Conservation (phyloP, 345 rosid species). For the Eutrema japonicum region DNA sequence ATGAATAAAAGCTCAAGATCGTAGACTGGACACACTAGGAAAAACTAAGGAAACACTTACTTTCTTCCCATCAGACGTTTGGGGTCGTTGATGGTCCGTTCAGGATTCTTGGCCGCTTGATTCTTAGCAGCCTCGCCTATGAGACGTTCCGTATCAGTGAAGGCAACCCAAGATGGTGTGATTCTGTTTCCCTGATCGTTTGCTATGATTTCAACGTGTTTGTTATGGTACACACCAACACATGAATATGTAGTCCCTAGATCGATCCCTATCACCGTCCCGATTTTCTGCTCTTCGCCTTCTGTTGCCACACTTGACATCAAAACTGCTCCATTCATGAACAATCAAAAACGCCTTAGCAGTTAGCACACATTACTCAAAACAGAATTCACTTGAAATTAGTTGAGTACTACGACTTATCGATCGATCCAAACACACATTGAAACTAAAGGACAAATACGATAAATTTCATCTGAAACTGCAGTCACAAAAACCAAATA, state of each 20-base stretch:
- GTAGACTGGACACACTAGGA: background rate
- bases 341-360: background rate
- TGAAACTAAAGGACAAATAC: background rate
- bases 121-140: slow-evolving; percentile 73
- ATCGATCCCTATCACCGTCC: slow-evolving; percentile 66
- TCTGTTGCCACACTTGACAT: slow-evolving; percentile 41
- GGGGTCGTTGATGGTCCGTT: slow-evolving; percentile 55
- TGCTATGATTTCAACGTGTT: slow-evolving; percentile 61
- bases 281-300: slow-evolving; percentile 45
- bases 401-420: background rate
- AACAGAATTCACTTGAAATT: background rate
- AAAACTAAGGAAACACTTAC: slow-evolving; percentile 23
- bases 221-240: slow-evolving; percentile 55
- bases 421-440: background rate
- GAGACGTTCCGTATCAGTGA: slow-evolving; percentile 65
- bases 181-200: slow-evolving; percentile 72
- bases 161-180: slow-evolving; percentile 75
- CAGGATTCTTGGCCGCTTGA: slow-evolving; percentile 58
- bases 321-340: slow-evolving; percentile 36
- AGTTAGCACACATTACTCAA: background rate
- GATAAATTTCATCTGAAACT: background rate
- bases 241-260: slow-evolving; percentile 65
- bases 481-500: slow-evolving; percentile 37
- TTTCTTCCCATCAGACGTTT: slow-evolving; percentile 63
- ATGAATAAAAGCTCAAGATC: slow-evolving; percentile 1